Conservation (phyloP, 2,329 filamentous ascomycete species). For the Cladophialophora carrionii region DNA sequence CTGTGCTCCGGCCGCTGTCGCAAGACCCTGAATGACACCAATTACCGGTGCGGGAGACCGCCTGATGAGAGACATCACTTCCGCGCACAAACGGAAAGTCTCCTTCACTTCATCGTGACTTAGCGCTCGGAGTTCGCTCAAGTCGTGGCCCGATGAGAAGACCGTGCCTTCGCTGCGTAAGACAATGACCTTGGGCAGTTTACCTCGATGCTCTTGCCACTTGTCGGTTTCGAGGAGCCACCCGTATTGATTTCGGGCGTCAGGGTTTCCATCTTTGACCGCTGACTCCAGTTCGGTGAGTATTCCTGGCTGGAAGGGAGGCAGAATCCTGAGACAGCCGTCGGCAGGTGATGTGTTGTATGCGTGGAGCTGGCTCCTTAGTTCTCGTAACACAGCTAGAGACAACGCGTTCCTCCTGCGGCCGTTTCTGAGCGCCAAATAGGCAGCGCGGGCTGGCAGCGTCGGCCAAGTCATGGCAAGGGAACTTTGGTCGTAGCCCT, state of each 20-base stretch:
- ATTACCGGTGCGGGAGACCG: slow-evolving; percentile 37
- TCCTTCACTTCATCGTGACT: slow-evolving; percentile 38
- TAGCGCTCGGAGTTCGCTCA: slow-evolving; percentile 33
- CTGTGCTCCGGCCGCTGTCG: slow-evolving; percentile 37
- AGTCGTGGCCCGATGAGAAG: slow-evolving; percentile 38
- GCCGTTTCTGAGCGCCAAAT: slow-evolving; percentile 34
- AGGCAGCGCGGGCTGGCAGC: slow-evolving; percentile 33
- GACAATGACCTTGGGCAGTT: slow-evolving; percentile 37
- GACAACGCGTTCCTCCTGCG: slow-evolving; percentile 35
- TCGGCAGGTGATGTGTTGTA: slow-evolving; percentile 36
- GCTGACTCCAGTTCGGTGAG: slow-evolving; percentile 34
- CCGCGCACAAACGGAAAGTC: slow-evolving; percentile 37
- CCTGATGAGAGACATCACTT: slow-evolving; percentile 38
- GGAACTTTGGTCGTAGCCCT: background rate
- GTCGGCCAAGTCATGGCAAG: slow-evolving; percentile 32
- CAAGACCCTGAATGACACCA: slow-evolving; percentile 36
- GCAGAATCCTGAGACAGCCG: slow-evolving; percentile 33
- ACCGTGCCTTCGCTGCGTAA: slow-evolving; percentile 36
- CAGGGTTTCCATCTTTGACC: slow-evolving; percentile 16
- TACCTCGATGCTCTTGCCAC: slow-evolving; percentile 35
- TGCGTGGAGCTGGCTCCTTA: slow-evolving; percentile 34
- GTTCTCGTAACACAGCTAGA: slow-evolving; percentile 34
- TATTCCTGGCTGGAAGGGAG: slow-evolving; percentile 35
- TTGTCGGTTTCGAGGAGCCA: slow-evolving; percentile 34
- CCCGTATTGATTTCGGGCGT: slow-evolving; percentile 29